Evolutionary conservation across 225 moss, liverwort and hornwort genomes (phyloP), one percentile per base, ranked within the genome.

Genomic region (Ulota crispa): DNA sequence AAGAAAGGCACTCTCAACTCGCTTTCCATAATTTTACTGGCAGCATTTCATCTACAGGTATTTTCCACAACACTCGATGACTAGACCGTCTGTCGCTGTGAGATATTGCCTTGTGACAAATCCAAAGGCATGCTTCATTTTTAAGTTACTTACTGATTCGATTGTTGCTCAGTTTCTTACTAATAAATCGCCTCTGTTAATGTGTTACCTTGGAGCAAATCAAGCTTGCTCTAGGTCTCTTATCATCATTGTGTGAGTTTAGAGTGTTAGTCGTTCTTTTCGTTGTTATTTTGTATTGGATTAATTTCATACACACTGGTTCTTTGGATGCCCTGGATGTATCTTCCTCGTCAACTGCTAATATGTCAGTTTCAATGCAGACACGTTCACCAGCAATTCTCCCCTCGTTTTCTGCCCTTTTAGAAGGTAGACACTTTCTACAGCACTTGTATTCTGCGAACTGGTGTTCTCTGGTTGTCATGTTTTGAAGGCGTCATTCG

Each of bases 1-100:
- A 99, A 94, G 84, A 99, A 94, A 72, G 98, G 98, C 78, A 94
- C 98, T 11, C 78, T 95, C 36, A 99, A 99, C 76, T 99, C 98
- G 9, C 84, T 99, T 28, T 95, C 98, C 30, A 92, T 95, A 78
- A 93, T 94, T 85, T 84, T 99, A 47, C 91, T 99, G 75, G 95
- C 86, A 47, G 93, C 94, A 65, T 95, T 99, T 82, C 98, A 99
- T 57, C 86, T 95, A 14, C 98, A 98, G 94, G 97, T 98, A 85
- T 64, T 63, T 75, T 54, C 52, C 27, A 18, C 60, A 54, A 16
- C 28, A 18, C 72, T 83, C 26, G n/a, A 72, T 63, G 27, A 28
- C 47, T 45, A 42, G 73, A 31, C 73, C n/a, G 70, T 75, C 23
- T 61, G 30, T 65, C 23, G n/a, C 37, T 81, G 72, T 72, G 66